phyloP scores from a whole-genome alignment of 169 alveolate species.

The Neospora caninum region DNA sequence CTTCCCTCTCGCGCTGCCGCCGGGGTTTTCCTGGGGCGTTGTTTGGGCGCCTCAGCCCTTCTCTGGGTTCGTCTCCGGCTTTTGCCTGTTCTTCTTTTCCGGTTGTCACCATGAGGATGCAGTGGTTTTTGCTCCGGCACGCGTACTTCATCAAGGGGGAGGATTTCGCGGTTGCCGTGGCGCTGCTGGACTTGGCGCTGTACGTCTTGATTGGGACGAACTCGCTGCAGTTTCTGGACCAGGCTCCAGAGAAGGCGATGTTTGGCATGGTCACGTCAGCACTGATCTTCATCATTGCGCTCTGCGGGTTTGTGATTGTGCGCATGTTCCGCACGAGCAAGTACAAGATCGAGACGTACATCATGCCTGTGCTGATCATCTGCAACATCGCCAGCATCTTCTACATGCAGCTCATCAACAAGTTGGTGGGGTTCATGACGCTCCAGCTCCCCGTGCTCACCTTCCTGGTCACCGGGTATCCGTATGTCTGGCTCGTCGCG shows the following conservation, averaged over 20 bases:
- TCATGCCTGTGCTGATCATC: constrained; percentile 68
- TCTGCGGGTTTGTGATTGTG: constrained; percentile 69
- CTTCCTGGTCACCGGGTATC: constrained; percentile 75
- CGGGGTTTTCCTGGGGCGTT: neutral
- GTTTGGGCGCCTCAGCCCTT: neutral
- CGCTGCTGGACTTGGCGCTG: constrained; percentile 72
- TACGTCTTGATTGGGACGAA: constrained; percentile 71
- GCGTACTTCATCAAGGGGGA: constrained; percentile 72
- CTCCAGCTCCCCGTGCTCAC: constrained; percentile 71
- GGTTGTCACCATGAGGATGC: constrained; percentile 41
- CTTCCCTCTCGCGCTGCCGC: neutral
- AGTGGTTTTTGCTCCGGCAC: constrained; percentile 63
- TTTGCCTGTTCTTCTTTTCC: neutral
- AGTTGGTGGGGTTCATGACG: constrained; percentile 68
- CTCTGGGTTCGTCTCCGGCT: neutral
- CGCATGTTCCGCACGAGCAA: constrained; percentile 73
- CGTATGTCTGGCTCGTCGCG: constrained; percentile 71
- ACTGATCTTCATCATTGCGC: constrained; percentile 69
- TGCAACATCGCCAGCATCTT: constrained; percentile 67
- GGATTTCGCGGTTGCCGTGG: constrained; percentile 74
- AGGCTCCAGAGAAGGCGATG: constrained; percentile 52
- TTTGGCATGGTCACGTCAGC: constrained; percentile 71
- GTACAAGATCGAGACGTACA: constrained; percentile 68
- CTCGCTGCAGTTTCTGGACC: constrained; percentile 38
- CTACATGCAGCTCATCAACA: constrained; percentile 64